Evolutionary conservation across 2,329 filamentous ascomycete species (phyloP), one percentile per base, ranked within the genome.

Genomic region (Boeremia lycopersici): DNA sequence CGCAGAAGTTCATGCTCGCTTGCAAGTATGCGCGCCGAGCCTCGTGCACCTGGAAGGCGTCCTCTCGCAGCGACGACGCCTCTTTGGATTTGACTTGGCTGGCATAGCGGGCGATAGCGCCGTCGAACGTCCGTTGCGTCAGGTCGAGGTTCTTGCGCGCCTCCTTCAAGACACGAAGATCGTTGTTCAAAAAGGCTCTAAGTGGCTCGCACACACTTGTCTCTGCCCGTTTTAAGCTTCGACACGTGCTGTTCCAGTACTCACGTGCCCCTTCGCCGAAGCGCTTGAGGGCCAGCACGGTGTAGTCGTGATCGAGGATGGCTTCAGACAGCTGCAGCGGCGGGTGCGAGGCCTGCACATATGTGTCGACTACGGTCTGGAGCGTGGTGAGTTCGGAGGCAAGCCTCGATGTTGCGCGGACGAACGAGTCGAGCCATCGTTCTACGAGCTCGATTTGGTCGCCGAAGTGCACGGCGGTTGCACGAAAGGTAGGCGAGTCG

Each of bases 21-120:
- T 92, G 93, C 38, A 98, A 81, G 73, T 99, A 99, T 29, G 87
- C 85, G 70, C 95, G 96, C 54, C 93, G 86, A 23, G 91, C 90
- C 79, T 98, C 95, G 72, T 96, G 95, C 33, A 98, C 86, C 71
- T 95, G 88, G 69, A 99, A 99, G 0, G 95, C 95, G 76, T 99
- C 95, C 74, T 99, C 95, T 56, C 95, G 85, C 51, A 99, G 80
- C 1, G 92, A 86, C 0, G 92, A 97, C 0, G 93, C 86, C 75
- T 99, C 95, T 76, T 98, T 99, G 6, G 91, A 88, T 79, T 97
- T 98, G 62, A 88, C 89, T 75, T 97, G 92, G 3, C 84, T 81
- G 5, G 92, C 84, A 70, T 96, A 98, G 54, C 93, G 86, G 19
- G 90, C 85, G 53, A 97, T 83, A 3, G 90, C 86, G 49, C 84